Evolutionary conservation across 164 flowering plant species (phyloP).

Genomic region (Magnolia sinica): DNA sequence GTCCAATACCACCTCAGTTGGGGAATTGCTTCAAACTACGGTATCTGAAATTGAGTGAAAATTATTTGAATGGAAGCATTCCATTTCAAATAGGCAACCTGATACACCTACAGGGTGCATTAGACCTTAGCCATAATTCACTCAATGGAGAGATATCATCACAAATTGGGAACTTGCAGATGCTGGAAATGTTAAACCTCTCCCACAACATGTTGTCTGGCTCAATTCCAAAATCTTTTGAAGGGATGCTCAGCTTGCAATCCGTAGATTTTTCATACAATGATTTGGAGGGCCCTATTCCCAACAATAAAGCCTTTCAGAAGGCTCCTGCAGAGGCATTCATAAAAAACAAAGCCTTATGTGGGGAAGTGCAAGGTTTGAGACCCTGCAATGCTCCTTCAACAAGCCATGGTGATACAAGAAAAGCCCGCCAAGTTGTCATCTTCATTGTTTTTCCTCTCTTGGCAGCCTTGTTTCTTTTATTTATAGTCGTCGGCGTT

Average conservation of each 20-base stretch:
- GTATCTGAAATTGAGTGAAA: no score
- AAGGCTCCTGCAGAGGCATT: neutral
- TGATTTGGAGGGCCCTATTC: conserved; percentile 5
- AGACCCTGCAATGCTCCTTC: neutral
- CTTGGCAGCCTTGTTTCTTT: neutral
- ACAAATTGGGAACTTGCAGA: conserved; percentile 12
- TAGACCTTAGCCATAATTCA: no score
- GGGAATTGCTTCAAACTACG: no score
- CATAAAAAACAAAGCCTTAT: conserved; percentile 2
- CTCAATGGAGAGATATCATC: no score
- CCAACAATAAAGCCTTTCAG: neutral
- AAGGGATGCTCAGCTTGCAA: neutral
- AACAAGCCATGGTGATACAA: no score
- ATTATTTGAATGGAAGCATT: no score
- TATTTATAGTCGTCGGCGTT: neutral
- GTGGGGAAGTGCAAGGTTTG: neutral
- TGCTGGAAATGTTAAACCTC: conserved; percentile 4
- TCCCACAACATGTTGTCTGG: conserved; percentile 7
- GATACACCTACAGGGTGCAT: no score
- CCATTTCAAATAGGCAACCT: no score
- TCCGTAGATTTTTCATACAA: conserved; percentile 5
- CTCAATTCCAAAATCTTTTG: neutral
- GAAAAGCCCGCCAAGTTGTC: neutral
- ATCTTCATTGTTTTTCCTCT: neutral
- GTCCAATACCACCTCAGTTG: no score